Evolutionary conservation across 1,284 basidiomycete genomes (phyloP), one percentile per base, ranked within the genome.

Genomic region (Cryptococcus maquisensis): DNA sequence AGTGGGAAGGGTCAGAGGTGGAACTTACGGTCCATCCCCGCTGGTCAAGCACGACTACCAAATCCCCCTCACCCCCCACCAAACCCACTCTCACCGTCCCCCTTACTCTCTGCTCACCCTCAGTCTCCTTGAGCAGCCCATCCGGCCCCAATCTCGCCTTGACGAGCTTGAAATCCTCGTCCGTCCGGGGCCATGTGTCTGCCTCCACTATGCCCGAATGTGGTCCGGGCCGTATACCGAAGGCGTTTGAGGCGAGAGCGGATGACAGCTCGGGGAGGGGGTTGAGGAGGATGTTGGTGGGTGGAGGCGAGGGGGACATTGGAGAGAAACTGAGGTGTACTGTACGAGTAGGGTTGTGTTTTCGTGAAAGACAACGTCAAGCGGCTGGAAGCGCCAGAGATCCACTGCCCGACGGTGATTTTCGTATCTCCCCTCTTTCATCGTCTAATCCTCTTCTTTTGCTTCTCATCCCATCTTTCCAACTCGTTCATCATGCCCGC

Each of bases 11-110:
- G 8, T 28, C 21, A 32, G 23, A 6, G 43, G 28, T n/a, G 40
- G 39, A 13, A 66, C 68, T 58, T 52, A 74, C 72, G 0, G 66
- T 68, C 56, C 69, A 74, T 12, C 72, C 72, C 46, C 65, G 41
- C 48, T 45, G 43, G 53, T 67, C 66, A 6, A 74, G 59, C 26
- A 46, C 40, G 3, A 72, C 55, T 2, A 52, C 51, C 20, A 64
- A 49, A 46, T 48, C 48, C n/a, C 65, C 65, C 46, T 59, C 62
- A 10, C 45, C 61, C 16, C 51, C 59, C 28, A 65, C 24, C 20
- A 67, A 44, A 16, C 49, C 55, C 1, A 74, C 42, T 32, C 48
- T 53, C 16, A 60, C 66, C 21, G 57, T 58, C 4, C 57, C 68
- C 15, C 56, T 54, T 1, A 67, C 65, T 3, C 61, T 45, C 23